A percentile compares a stretch with the other conserved stretches of the same genome.
Evolutionary conservation across 257 asterid genomes (phyloP).

Genomic region (Eustoma russellianum): DNA sequence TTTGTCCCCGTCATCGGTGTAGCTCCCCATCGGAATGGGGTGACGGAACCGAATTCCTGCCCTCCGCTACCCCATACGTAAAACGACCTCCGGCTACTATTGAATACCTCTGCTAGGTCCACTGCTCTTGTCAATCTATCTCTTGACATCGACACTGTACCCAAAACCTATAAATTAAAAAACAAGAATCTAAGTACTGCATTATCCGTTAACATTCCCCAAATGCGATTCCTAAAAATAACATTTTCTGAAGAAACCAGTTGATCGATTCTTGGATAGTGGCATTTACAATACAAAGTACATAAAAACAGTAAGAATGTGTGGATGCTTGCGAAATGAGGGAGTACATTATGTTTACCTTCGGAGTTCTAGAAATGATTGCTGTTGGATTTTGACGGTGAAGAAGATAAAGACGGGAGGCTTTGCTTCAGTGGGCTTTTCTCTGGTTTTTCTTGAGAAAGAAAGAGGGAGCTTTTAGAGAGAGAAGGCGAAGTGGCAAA

Average conservation of each 20-base stretch:
- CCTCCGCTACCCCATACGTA: slow-evolving; percentile 11
- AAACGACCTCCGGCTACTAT: slow-evolving; percentile 20
- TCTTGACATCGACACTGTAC: slow-evolving; percentile 49
- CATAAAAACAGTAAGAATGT: not conserved
- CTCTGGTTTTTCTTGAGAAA: not conserved
- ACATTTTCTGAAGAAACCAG: not conserved
- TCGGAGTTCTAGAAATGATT: slow-evolving; percentile 2
- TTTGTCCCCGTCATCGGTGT: slow-evolving; percentile 30
- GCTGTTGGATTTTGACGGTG: not conserved
- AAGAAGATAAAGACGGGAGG: not conserved
- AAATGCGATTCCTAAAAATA: not conserved
- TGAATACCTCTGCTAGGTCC: slow-evolving; percentile 22
- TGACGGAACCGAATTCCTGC: slow-evolving; percentile 17
- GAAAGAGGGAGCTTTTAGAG: not conserved
- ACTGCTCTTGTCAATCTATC: slow-evolving; percentile 43
- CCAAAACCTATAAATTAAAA: slow-evolving; percentile 9
- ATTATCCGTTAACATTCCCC: not conserved
- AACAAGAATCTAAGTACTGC: not conserved
- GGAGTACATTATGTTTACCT: slow-evolving; percentile 3
- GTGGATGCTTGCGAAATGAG: not conserved
- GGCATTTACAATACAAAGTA: not conserved
- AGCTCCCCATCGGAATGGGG: slow-evolving; percentile 37
- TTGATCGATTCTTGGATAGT: not conserved
- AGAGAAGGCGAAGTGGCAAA: not conserved
- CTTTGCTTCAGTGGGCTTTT: slow-evolving; percentile 1